Percentiles rank a stretch among this genome's conserved stretches.
Evolutionary conservation across 129 eudicot genomes (phyloP).

Genomic region (Ambrosia trifida): DNA sequence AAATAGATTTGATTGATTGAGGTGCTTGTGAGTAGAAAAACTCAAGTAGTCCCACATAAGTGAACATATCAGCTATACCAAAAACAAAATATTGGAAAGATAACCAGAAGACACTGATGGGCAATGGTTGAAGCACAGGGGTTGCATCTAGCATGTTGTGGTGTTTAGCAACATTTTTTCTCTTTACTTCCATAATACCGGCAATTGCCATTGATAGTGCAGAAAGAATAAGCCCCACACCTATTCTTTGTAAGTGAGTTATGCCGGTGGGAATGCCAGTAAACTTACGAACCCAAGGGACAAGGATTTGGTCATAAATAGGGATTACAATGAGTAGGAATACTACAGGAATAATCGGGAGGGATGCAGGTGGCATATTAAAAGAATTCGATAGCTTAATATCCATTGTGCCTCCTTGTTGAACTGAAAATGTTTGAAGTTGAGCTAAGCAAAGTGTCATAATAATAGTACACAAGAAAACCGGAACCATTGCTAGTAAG

Average conservation of each 20-base stretch:
- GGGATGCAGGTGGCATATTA: constrained; percentile 70
- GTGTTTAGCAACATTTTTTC: constrained; percentile 53
- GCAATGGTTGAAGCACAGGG: constrained; percentile 54
- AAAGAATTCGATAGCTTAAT: constrained; percentile 50
- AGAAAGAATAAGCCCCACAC: constrained; percentile 67
- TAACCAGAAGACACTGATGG: constrained; percentile 73
- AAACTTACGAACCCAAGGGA: constrained; percentile 50
- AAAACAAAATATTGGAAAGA: constrained; percentile 61
- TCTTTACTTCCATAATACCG: constrained; percentile 60
- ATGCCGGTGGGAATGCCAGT: constrained; percentile 72
- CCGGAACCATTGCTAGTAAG: constrained; percentile 59
- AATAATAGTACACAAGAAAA: constrained; percentile 54
- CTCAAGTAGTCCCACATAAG: constrained; percentile 72
- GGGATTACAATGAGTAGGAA: constrained; percentile 56
- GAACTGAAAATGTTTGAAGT: constrained; percentile 68
- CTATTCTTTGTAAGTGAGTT: constrained; percentile 71
- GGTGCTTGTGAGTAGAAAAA: constrained; percentile 81
- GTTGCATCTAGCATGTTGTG: constrained; percentile 64
- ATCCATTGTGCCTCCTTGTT: constrained; percentile 82
- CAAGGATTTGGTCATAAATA: constrained; percentile 51
- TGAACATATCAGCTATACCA: constrained; percentile 75
- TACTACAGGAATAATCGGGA: constrained; percentile 59
- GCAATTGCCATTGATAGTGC: constrained; percentile 66
- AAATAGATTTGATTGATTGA: constrained; percentile 58
- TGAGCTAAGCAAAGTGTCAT: constrained; percentile 87